Evolutionary conservation across 306 rosid genomes (phyloP), one percentile per base, ranked within the genome.

Genomic region (Medicago ruthenica): DNA sequence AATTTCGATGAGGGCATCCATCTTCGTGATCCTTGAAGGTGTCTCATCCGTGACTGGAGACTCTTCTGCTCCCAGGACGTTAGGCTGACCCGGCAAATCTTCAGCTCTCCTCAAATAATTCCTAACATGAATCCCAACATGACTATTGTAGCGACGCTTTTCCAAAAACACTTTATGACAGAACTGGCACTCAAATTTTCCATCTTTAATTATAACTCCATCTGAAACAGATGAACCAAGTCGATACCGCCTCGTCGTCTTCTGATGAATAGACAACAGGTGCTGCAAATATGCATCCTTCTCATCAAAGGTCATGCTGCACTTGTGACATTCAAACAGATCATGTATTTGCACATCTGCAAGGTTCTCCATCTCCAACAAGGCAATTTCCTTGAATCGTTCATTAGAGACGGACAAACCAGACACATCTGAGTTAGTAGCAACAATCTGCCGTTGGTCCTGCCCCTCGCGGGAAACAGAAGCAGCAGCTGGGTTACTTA

Each of bases 161-260:
- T 92, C 97, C 42, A 81, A 59, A 74, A 90, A 92, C 75, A 90
- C 92, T 83, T 92, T 90, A 76, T 92, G 97, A 82, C 97, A 92
- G 81, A 92, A 92, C 87, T 92, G 97, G 86, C 97, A 92, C 80
- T 90, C 96, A 79, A 84, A 92, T 74, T 90, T 92, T n/a, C 96
- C 97, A 74, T 92, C 93, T 79, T 88, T 90, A 65, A 92, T 88
- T 77, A 92, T 92, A 75, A 92, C 97, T 62, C 97, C 97, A 76
- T 90, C 97, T 55, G 94, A 93, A 82, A 92, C 96, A 54, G 97
- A 87, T 11, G 97, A 88, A 74, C 97, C 97, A 67, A 92, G 90
- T 15, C 96, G 90, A 63, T 90, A 92, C 80, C 94, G 78, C 83
- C 92, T 88, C 0, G 97, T 92, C 20, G 92, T 92, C 86, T 87